Percentiles rank a stretch among this genome's conserved stretches.
phyloP scores from a whole-genome alignment of 495 filamentous ascomycete genomes.

The Paragyromitra xinjiangensis region DNA sequence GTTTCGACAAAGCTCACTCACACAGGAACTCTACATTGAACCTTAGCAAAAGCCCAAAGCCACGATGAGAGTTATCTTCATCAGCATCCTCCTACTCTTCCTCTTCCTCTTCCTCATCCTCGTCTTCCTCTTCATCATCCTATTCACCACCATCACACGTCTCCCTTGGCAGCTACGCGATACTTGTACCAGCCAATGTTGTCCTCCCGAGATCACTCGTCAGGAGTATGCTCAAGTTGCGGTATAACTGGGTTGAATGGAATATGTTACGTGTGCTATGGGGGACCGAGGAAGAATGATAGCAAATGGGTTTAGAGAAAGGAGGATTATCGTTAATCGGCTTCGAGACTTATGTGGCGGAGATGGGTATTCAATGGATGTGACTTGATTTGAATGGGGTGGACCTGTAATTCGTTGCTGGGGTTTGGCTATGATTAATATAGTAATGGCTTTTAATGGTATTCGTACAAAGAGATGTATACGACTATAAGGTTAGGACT shows the following conservation, averaged over 20 bases:
- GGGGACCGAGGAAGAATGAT: neutral
- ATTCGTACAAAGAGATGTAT: neutral
- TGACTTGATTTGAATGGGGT: neutral
- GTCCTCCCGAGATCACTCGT: neutral
- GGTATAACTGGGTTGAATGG: neutral
- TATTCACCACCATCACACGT: constrained; percentile 31
- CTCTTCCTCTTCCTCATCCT: constrained; percentile 23
- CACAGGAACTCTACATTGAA: neutral
- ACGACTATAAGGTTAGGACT: neutral
- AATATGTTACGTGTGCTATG: neutral
- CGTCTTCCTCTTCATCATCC: constrained; percentile 22
- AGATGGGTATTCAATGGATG: constrained; percentile 15
- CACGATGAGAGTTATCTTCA: constrained; percentile 4
- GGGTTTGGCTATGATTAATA: neutral
- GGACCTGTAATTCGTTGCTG: neutral
- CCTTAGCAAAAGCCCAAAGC: neutral
- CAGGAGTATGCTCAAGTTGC: constrained; percentile 16
- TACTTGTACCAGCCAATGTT: neutral
- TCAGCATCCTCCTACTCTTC: constrained; percentile 9
- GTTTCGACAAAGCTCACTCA: neutral
- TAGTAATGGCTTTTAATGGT: neutral
- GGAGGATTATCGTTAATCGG: constrained; percentile 1
- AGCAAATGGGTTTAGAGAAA: constrained; percentile 3
- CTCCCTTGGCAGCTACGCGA: constrained; percentile 33
- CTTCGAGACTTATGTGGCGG: neutral